Evolutionary conservation across 2,329 filamentous ascomycete genomes (phyloP), one percentile per base, ranked within the genome.

Genomic region (Colletotrichum chrysophilum): DNA sequence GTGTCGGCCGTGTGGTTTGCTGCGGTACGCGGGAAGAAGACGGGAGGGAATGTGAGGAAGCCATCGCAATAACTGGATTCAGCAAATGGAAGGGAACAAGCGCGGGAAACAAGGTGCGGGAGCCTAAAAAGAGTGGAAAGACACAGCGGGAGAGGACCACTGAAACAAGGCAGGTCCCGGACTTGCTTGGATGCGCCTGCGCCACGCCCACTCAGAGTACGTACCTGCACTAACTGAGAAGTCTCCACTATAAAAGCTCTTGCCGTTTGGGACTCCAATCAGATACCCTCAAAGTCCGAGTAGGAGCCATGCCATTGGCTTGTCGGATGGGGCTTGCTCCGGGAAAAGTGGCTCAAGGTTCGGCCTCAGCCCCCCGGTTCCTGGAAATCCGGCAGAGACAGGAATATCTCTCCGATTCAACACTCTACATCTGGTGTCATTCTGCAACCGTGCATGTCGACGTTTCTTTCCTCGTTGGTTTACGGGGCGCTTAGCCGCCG

Each of bases 1-100:
- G 48, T 58, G 28, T 28, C 38, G 18, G 38, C 16, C 2, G 38
- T 73, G 30, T 73, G 73, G 73, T 68, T 75, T 75, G 73, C 70
- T 75, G 70, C 34, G 64, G 66, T 75, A 75, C 69, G 67, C 34
- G 68, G 21, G 24, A 18, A 26, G 58, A 48, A 34, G 32, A 58
- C 4, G 62, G 28, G 30, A 26, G 7, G 7, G 61, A 28, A 65
- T 28, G 34, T 9, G 8, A 10, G 28, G 24, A n/a, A 61, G 28
- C 58, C 24, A n/a, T 30, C 8, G 2, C 58, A 61, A n/a, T 21
- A 13, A 48, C 43, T 48, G 43, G 43, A 48, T 48, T 48, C 5
- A 48, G 43, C 43, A 48, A 48, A n/a, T 21, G 43, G 38, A 58
- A 60, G 32, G 30, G 34, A 69, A 60, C 32, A 69, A 21, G 30